A percentile compares a stretch with the other conserved stretches of the same genome.
These are phyloP conservation scores for Ustilago hordei DNA, from an alignment of 1,284 basidiomycete species.

Conservation along the genomic window DNA sequence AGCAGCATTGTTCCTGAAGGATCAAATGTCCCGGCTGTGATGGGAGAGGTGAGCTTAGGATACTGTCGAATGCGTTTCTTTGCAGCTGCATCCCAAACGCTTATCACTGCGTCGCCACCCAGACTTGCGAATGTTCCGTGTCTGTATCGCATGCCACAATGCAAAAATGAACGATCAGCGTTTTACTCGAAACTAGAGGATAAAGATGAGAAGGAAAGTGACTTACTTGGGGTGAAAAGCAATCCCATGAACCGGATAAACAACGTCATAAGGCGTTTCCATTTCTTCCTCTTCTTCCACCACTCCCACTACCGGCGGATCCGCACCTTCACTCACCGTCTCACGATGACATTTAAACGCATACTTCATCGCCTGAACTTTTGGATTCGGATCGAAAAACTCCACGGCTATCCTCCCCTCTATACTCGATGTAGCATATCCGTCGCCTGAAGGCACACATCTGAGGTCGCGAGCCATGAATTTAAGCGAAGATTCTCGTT, in stretches of 20 bases:
- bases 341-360: conserved; percentile 98
- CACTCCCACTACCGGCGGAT: not conserved
- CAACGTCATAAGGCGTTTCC: conserved; percentile 81
- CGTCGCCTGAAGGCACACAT: conserved; percentile 91
- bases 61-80: conserved; percentile 95
- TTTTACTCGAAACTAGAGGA: not conserved
- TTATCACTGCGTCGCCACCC: conserved; percentile 89
- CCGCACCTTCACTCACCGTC: conserved; percentile 72
- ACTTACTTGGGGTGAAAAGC: conserved; percentile 83
- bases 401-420: conserved; percentile 97
- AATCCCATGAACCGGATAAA: conserved; percentile 96
- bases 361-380: conserved; percentile 86
- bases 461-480: conserved; percentile 91
- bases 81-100: conserved; percentile 95
- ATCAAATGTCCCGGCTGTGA: conserved; percentile 60
- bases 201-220: not conserved
- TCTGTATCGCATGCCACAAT: conserved; percentile 57
- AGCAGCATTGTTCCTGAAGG: conserved; percentile 51
- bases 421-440: conserved; percentile 91
- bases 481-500: conserved; percentile 91
- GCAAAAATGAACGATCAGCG: not conserved
- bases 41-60: conserved; percentile 67
- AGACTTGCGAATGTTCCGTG: conserved; percentile 95
- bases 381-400: conserved; percentile 86
- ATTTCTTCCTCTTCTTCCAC: conserved; percentile 72